These are phyloP conservation scores for Dichotomopilus funicola DNA, from an alignment of 2,329 filamentous ascomycete genomes.

Conservation along the genomic window DNA sequence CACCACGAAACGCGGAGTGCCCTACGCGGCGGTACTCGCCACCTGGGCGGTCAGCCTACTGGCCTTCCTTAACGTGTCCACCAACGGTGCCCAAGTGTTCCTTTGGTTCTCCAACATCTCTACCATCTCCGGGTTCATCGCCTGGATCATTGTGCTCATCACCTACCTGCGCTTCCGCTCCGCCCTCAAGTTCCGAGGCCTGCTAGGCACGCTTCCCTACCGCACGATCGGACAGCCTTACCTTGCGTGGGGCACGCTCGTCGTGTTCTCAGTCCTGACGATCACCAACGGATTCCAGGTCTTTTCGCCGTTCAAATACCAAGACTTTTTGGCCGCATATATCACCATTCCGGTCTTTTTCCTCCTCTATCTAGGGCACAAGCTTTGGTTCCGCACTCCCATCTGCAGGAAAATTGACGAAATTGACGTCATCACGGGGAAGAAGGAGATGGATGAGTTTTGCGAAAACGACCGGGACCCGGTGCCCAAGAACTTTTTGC, in stretches of 20 bases:
- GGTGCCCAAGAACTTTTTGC: slow-evolving; percentile 43
- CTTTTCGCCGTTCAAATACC: slow-evolving; percentile 62
- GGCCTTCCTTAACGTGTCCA: slow-evolving; percentile 62
- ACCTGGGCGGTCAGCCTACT: slow-evolving; percentile 57
- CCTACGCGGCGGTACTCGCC: slow-evolving; percentile 46
- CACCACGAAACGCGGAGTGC: slow-evolving; percentile 57
- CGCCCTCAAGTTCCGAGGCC: slow-evolving; percentile 47
- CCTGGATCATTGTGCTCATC: slow-evolving; percentile 53
- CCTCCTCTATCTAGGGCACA: slow-evolving; percentile 55
- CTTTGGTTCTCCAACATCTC: slow-evolving; percentile 67
- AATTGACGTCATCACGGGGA: slow-evolving; percentile 52
- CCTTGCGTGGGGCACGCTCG: slow-evolving; percentile 54
- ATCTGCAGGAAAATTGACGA: slow-evolving; percentile 38
- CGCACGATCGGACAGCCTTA: slow-evolving; percentile 52
- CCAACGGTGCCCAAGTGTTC: slow-evolving; percentile 57
- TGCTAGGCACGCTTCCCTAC: slow-evolving; percentile 47
- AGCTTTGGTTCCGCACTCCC: slow-evolving; percentile 42
- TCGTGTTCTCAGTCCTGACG: slow-evolving; percentile 54
- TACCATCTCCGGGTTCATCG: slow-evolving; percentile 54
- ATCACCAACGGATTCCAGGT: slow-evolving; percentile 71
- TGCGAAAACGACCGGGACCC: slow-evolving; percentile 42
- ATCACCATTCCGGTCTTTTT: slow-evolving; percentile 58
- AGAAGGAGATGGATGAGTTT: slow-evolving; percentile 56
- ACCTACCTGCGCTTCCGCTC: slow-evolving; percentile 54
- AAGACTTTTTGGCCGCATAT: slow-evolving; percentile 59